Conservation (phyloP, 768 basidiomycete species). For the Infundibulicybe gibba region DNA sequence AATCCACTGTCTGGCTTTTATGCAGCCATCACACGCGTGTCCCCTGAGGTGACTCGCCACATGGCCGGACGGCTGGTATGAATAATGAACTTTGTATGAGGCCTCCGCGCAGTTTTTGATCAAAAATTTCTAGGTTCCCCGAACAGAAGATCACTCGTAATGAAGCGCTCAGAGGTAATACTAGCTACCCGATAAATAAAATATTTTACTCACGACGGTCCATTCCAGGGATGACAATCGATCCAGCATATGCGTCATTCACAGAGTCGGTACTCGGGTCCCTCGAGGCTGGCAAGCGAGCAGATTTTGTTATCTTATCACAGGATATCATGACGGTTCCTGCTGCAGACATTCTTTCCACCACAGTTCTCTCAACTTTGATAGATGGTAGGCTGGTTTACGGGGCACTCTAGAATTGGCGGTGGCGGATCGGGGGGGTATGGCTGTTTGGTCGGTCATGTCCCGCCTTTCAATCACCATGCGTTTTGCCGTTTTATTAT, state of each 20-base stretch:
- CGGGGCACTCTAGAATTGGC: conserved; percentile 22
- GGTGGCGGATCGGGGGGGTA: neutral
- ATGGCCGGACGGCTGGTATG: conserved; percentile 83
- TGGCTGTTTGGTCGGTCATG: too few relatives aligned
- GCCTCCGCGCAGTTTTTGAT: conserved; percentile 1
- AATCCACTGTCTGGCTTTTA: conserved; percentile 85
- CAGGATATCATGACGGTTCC: conserved; percentile 76
- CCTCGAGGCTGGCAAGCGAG: conserved; percentile 71
- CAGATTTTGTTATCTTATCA: conserved; percentile 84
- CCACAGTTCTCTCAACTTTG: conserved; percentile 69
- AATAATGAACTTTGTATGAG: conserved; percentile 4
- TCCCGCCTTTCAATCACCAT: too few relatives aligned
- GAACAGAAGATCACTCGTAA: conserved; percentile 70
- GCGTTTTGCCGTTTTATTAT: too few relatives aligned
- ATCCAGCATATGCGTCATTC: conserved; percentile 86
- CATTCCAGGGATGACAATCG: conserved; percentile 74
- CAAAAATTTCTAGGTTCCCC: conserved; percentile 59
- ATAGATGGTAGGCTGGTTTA: conserved; percentile 65
- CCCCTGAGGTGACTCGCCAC: conserved; percentile 72
- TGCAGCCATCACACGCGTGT: conserved; percentile 80
- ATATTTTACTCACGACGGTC: neutral
- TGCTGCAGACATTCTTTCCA: conserved; percentile 53
- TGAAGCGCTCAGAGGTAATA: conserved; percentile 70
- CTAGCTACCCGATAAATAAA: neutral
- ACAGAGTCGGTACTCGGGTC: conserved; percentile 73